Evolutionary conservation across 2,329 filamentous ascomycete genomes (phyloP), one percentile per base, ranked within the genome.

Genomic region (Cladophialophora psammophila): DNA sequence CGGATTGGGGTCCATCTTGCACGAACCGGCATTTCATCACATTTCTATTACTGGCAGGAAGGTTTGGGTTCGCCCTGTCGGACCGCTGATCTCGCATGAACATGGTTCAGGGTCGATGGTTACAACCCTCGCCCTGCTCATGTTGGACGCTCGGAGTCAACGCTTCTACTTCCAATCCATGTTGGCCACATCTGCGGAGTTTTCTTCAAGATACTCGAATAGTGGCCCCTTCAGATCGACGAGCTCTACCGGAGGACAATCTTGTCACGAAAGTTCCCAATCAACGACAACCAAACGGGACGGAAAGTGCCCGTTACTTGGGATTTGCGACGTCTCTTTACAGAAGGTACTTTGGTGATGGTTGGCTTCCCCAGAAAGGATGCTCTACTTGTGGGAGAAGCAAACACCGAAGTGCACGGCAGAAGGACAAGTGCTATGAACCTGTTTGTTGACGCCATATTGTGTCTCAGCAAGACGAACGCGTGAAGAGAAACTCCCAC

Each of bases 201-300:
- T 13, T 40, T 52, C 57, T 58, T 55, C 20, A 53, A 56, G 26
- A 54, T 31, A 45, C 18, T 18, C 18, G 45, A 42, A 38, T n/a
- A 26, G 64, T 59, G 42, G 64, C 60, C 26, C 55, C 26, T 12
- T 48, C 42, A 7, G 53, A 55, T 45, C 48, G 34, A 53, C 38
- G 32, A 40, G 32, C 58, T 58, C 31, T 45, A 34, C 9, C 26
- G 9, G 36, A 38, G 26, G 38, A 20, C 57, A 8, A 60, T 42
- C 57, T 36, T 38, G 40, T 60, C 32, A 52, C 26, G 34, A 32
- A 61, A 63, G 31, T 13, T 18, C 52, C 38, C 42, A 42, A 58
- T 63, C 35, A 40, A 34, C 20, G 1, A 45, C 32, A 50, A 48
- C n/a, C 36, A 53, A 42, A 12, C 12, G 20, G 5, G 34, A 32